These are phyloP conservation scores for Globisporangium abappressorium DNA, from an alignment of 352 stramenopile genomes.

Conservation along the genomic window DNA sequence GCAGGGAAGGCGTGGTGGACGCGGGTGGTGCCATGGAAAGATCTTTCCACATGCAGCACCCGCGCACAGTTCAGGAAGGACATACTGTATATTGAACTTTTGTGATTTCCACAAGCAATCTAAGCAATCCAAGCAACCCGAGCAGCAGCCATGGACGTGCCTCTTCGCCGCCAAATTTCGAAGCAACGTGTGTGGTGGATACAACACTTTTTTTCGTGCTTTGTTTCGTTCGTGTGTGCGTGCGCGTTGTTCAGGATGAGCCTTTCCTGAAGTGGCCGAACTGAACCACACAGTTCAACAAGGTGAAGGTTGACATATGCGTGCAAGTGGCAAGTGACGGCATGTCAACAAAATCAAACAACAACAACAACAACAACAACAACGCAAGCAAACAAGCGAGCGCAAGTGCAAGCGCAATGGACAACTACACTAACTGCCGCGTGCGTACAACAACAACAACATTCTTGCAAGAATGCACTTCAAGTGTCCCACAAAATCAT, in stretches of 20 bases:
- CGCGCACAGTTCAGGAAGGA: no score
- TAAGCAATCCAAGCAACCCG: no score
- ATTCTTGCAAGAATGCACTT: neutral
- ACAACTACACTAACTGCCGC: neutral
- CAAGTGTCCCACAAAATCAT: neutral
- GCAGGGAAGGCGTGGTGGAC: no score
- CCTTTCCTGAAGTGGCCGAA: neutral
- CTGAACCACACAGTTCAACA: neutral
- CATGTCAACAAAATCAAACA: neutral
- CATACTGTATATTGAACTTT: no score
- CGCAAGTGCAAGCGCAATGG: neutral
- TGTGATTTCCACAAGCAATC: no score
- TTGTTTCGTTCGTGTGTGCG: neutral
- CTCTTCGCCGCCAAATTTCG: neutral
- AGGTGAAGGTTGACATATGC: neutral
- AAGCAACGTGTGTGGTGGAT: neutral
- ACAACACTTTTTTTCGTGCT: neutral
- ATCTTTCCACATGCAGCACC: no score
- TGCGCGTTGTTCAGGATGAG: neutral
- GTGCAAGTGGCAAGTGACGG: neutral
- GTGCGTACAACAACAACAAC: neutral
- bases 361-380: neutral
- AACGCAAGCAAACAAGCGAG: neutral
- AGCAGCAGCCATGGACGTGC: neutral
- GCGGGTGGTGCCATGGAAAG: no score